These are phyloP conservation scores for Trypanosoma brucei DNA, from an alignment of 208 protist genomes.

Conservation along the genomic window DNA sequence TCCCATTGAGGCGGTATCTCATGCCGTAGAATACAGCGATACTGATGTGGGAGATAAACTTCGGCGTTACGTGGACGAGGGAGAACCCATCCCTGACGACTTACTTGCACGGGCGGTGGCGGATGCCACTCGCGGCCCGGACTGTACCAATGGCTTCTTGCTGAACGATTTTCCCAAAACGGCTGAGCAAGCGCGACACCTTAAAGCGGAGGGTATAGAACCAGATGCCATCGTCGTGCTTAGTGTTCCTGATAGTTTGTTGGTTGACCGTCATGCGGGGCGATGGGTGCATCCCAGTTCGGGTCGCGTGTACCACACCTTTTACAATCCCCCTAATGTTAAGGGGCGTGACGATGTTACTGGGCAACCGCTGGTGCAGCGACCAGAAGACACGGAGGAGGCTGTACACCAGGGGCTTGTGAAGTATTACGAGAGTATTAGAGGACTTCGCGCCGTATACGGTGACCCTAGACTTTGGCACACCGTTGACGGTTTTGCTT, in stretches of 20 bases:
- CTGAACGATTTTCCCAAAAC: constrained; percentile 88
- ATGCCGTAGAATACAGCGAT: constrained; percentile 42
- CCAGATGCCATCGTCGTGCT: constrained; percentile 69
- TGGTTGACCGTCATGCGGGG: constrained; percentile 74
- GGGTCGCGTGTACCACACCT: constrained; percentile 89
- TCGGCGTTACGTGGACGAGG: constrained; percentile 58
- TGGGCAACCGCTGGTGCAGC: constrained; percentile 83
- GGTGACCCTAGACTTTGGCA: constrained; percentile 39
- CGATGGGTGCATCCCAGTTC: constrained; percentile 81
- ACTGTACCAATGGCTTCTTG: constrained; percentile 87
- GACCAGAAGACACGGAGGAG: constrained; percentile 87
- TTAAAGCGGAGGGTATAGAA: constrained; percentile 47
- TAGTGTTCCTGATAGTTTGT: constrained; percentile 60
- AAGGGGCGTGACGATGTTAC: constrained; percentile 89
- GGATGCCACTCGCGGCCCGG: constrained; percentile 63
- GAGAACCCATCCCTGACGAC: constrained; percentile 58
- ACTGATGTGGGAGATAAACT: constrained; percentile 36
- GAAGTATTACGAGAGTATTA: constrained; percentile 70
- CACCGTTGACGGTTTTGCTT: constrained; percentile 55
- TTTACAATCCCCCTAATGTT: constrained; percentile 88
- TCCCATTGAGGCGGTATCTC: constrained; percentile 61
- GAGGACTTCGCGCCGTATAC: constrained; percentile 77
- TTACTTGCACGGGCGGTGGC: constrained; percentile 63
- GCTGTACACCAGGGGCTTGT: constrained; percentile 69
- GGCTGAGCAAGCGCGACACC: constrained; percentile 54